Evolutionary conservation across 176 grass and related monocot species (phyloP).

Genomic region (Dendrocalamus sinicus): DNA sequence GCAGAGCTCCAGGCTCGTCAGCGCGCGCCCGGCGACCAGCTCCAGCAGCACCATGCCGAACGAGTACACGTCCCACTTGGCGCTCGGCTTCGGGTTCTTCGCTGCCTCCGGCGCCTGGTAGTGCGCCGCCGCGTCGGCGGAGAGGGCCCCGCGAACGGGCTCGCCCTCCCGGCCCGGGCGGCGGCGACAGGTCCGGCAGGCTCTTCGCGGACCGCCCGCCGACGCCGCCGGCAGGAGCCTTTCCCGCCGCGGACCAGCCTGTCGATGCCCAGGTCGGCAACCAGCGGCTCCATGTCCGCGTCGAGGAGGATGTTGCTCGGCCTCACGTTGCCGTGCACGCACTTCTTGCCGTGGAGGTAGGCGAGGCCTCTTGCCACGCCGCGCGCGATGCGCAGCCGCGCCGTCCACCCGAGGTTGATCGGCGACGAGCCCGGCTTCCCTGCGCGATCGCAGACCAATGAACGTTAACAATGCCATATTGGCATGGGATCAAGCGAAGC

Average conservation of each 20-base stretch:
- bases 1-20: slow-evolving; percentile 70
- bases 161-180: slow-evolving; percentile 7
- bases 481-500: neutral
- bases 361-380: slow-evolving; percentile 78
- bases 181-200: slow-evolving; percentile 59
- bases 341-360: slow-evolving; percentile 86
- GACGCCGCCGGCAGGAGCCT: neutral
- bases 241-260: slow-evolving; percentile 43
- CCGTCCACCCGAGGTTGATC: slow-evolving; percentile 64
- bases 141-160: slow-evolving; percentile 43
- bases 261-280: slow-evolving; percentile 79
- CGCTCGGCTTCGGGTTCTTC: slow-evolving; percentile 55
- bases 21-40: slow-evolving; percentile 72
- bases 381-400: slow-evolving; percentile 64
- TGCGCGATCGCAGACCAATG: slow-evolving; percentile 18
- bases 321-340: slow-evolving; percentile 75
- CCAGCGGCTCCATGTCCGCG: slow-evolving; percentile 68
- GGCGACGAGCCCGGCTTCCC: slow-evolving; percentile 66
- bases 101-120: slow-evolving; percentile 70
- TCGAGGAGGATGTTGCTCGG: slow-evolving; percentile 84
- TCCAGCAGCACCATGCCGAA: slow-evolving; percentile 82
- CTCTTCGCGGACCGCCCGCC: slow-evolving; percentile 53
- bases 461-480: neutral
- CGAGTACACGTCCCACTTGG: slow-evolving; percentile 82
- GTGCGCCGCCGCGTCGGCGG: slow-evolving; percentile 34